Evolutionary conservation across 495 filamentous ascomycete genomes (phyloP).

Genomic region (Penicillium salamii): DNA sequence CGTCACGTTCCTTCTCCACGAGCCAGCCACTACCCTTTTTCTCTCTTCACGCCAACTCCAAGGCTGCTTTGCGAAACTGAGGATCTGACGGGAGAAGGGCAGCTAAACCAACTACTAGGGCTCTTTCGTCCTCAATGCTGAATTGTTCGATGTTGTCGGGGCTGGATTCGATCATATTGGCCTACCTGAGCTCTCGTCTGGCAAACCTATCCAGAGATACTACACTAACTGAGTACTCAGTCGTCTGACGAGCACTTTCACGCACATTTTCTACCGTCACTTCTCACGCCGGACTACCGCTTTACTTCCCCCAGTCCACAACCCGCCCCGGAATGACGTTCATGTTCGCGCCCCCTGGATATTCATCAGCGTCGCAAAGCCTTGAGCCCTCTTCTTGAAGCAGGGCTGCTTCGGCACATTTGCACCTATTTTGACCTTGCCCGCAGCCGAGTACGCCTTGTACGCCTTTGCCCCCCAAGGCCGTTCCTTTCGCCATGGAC

Average conservation of each 20-base stretch:
- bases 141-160: neutral
- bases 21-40: slow-evolving; percentile 23
- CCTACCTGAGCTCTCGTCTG: too few relatives aligned
- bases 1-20: slow-evolving; percentile 25
- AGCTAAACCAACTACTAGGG: too few relatives aligned
- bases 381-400: slow-evolving; percentile 21
- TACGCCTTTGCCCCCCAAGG: neutral
- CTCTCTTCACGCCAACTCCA: neutral
- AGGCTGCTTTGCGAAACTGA: too few relatives aligned
- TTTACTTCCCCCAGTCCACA: neutral
- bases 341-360: slow-evolving; percentile 14
- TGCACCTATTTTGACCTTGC: neutral
- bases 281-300: neutral
- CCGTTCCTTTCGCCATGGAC: slow-evolving; percentile 56
- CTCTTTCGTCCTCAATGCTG: neutral
- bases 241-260: too few relatives aligned
- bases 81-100: too few relatives aligned
- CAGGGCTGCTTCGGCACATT: neutral
- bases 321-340: slow-evolving; percentile 38
- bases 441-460: neutral
- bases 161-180: slow-evolving; percentile 3
- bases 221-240: too few relatives aligned
- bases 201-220: too few relatives aligned
- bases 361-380: slow-evolving; percentile 23
- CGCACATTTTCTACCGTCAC: too few relatives aligned